phyloP scores from a whole-genome alignment of 1,284 basidiomycete species.

The Tilletiopsis washingtonensis region DNA sequence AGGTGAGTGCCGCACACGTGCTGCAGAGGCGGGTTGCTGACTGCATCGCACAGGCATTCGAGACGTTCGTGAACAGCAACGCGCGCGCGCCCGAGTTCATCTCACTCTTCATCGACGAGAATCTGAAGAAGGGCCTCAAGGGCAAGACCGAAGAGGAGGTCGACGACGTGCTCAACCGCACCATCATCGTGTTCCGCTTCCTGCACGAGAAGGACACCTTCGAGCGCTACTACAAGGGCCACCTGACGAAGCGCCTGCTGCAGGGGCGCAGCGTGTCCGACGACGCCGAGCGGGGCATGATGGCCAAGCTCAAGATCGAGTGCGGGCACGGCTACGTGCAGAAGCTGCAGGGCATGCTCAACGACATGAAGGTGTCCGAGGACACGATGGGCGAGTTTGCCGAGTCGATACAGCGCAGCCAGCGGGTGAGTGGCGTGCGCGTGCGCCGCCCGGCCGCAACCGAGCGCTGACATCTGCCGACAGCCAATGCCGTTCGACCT shows the following conservation, averaged over 20 bases:
- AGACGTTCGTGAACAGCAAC: slow-evolving; percentile 83
- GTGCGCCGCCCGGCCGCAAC: neutral
- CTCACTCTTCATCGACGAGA: slow-evolving; percentile 93
- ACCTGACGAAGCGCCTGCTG: slow-evolving; percentile 85
- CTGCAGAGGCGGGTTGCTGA: slow-evolving; percentile 43
- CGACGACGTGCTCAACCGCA: slow-evolving; percentile 81
- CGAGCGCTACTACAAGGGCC: slow-evolving; percentile 94
- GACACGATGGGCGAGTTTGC: slow-evolving; percentile 75
- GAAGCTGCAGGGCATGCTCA: slow-evolving; percentile 98
- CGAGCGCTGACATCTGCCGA: neutral
- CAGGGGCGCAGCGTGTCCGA: slow-evolving; percentile 82
- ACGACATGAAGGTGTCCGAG: slow-evolving; percentile 84
- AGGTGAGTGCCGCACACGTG: slow-evolving; percentile 49
- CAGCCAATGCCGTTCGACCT: slow-evolving; percentile 69
- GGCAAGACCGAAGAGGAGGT: slow-evolving; percentile 91
- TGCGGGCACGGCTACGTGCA: slow-evolving; percentile 95
- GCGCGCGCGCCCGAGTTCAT: slow-evolving; percentile 85
- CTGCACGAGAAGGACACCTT: slow-evolving; percentile 94
- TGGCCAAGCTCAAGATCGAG: slow-evolving; percentile 94
- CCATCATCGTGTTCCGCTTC: slow-evolving; percentile 90
- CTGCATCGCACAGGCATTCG: no score
- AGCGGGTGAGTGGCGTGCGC: slow-evolving; percentile 9
- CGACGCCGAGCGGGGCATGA: slow-evolving; percentile 95
- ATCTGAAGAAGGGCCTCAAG: slow-evolving; percentile 89
- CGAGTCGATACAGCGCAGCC: slow-evolving; percentile 55